phyloP scores from a whole-genome alignment of 257 asterid genomes.

The Capsicum rhomboideum region DNA sequence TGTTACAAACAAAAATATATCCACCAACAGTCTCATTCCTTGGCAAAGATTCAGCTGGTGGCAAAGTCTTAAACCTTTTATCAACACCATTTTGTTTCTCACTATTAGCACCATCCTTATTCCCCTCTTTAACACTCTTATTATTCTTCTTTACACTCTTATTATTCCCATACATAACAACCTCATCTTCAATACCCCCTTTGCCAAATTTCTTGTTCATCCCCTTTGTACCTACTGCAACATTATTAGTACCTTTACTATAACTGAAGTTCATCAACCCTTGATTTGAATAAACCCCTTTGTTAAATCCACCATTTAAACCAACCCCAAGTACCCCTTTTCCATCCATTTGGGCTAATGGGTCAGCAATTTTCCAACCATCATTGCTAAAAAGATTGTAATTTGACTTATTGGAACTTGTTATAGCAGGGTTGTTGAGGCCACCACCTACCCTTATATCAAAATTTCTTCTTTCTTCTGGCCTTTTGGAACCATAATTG shows the following conservation, averaged over 20 bases:
- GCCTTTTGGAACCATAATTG: constrained; percentile 45
- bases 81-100: constrained; percentile 52
- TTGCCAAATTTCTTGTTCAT: constrained; percentile 27
- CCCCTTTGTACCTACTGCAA: constrained; percentile 22
- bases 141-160: constrained; percentile 61
- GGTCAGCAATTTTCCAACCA: constrained; percentile 40
- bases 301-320: constrained; percentile 84
- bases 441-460: constrained; percentile 63
- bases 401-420: constrained; percentile 24
- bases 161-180: constrained; percentile 8
- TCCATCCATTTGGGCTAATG: not conserved
- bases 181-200: constrained; percentile 33
- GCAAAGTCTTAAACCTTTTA: constrained; percentile 93
- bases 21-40: constrained; percentile 95
- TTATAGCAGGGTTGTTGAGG: constrained; percentile 1
- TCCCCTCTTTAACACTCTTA: constrained; percentile 29
- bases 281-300: constrained; percentile 55
- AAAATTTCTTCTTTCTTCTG: constrained; percentile 69
- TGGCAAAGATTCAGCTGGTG: constrained; percentile 89
- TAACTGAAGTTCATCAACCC: constrained; percentile 38
- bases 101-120: constrained; percentile 20
- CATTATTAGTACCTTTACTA: constrained; percentile 17
- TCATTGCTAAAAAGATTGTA: constrained; percentile 29
- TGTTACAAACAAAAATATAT: constrained; percentile 91
- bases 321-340: constrained; percentile 26